Base-by-base conservation (phyloP, 1,139 yeast genomes). In the Yamadazyma sp. region DNA sequence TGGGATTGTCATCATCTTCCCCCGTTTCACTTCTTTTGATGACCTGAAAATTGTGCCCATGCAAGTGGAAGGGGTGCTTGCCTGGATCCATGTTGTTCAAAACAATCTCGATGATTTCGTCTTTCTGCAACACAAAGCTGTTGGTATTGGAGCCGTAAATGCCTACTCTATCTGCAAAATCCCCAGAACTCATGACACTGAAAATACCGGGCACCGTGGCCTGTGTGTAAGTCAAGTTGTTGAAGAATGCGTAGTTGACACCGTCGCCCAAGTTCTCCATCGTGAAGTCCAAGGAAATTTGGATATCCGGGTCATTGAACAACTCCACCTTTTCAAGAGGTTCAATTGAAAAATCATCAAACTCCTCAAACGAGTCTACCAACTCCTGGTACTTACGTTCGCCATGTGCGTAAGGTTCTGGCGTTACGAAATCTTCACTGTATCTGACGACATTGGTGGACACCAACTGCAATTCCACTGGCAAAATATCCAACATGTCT, bases 171-270 rank as follows among this genome's bases (percentile, higher is more conserved):
- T 73, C 66, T 25, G 83, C 78, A 26, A 38, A 44, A 5, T 52
- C 40, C 37, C 86, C 88, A 38, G 94, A 79, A 31, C 85, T 70
- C 51, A 87, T 58, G n/a, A 79, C 95, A 3, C 95, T 78, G 61
- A 76, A 74, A 47, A 91, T 66, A 2, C 91, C 72, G 31, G 98
- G 98, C 12, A 89, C 92, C 62, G 81, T 83, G 42, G 97, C 96
- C 28, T 77, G 61, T 17, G 78, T 72, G 64, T 78, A 91, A n/a
- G 95, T 74, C 49, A 83, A 71, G 59, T 85, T 82, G 71, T 89
- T 87, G 80, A 91, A 87, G 64, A 89, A 82, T 8, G 97, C 96
- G 58, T 89, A 91, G 64, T 86, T 87, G 44, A 85, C 72, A 62
- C 98, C 98, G 59, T 87, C 73, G 34, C 73, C 77, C 59, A 91